Conservation (phyloP, 495 filamentous ascomycete species). For the Aeminium ludgeri region DNA sequence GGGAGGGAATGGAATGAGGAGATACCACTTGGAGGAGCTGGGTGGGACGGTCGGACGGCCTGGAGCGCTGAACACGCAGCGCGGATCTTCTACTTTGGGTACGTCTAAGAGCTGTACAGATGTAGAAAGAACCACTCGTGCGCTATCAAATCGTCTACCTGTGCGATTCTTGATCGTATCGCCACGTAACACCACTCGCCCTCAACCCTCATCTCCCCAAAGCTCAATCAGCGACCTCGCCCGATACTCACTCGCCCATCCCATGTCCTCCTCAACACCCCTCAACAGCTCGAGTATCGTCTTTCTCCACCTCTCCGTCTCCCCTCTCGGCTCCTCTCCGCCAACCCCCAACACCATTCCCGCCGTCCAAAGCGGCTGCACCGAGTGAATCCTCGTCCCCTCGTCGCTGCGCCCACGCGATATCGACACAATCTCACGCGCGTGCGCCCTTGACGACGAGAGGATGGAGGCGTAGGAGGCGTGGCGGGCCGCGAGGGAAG, state of each 20-base stretch:
- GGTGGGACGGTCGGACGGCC: too few species aligned
- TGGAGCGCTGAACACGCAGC: too few species aligned
- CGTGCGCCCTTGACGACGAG: constrained; percentile 37
- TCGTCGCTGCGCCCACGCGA: constrained; percentile 37
- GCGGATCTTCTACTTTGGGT: too few species aligned
- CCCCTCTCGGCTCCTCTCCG: constrained; percentile 25
- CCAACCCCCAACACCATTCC: constrained; percentile 35
- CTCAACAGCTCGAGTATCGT: constrained; percentile 36
- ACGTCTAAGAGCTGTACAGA: too few species aligned
- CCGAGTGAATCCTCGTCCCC: constrained; percentile 39
- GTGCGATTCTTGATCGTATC: too few species aligned
- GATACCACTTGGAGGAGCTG: too few species aligned
- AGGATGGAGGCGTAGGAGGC: constrained; percentile 38
- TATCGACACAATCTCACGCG: constrained; percentile 41
- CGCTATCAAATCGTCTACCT: too few species aligned
- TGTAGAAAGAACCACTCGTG: too few species aligned
- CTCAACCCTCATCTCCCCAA: too few species aligned
- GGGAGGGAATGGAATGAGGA: too few species aligned
- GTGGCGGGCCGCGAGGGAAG: constrained; percentile 31
- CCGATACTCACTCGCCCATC: constrained; percentile 49
- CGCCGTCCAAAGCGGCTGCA: constrained; percentile 46
- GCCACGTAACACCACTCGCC: too few species aligned
- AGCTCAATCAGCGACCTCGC: constrained; percentile 38
- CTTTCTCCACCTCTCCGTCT: constrained; percentile 29
- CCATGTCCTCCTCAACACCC: constrained; percentile 41